Conservation (phyloP, 1,284 basidiomycete genomes). For the Apiotrichum akiyoshidainum region DNA sequence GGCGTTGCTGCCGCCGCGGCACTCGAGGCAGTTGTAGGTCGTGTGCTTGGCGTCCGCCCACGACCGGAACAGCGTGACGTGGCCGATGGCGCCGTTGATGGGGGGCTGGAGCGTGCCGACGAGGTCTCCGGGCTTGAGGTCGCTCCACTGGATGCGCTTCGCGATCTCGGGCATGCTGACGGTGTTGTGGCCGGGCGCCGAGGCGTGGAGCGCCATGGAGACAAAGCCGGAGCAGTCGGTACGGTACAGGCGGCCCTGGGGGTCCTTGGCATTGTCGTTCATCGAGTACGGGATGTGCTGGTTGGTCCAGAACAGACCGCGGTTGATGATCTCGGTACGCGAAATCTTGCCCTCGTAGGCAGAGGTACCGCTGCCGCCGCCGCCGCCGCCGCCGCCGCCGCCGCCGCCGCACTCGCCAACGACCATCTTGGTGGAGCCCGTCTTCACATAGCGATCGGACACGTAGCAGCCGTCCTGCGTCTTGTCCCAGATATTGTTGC, state of each 20-base stretch:
- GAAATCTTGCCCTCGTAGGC: not conserved
- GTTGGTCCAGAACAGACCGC: not conserved
- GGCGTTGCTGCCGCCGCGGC: not conserved
- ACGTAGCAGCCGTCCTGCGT: slow-evolving; percentile 6
- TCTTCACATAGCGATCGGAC: slow-evolving; percentile 1
- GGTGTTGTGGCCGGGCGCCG: not conserved
- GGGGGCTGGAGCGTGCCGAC: not conserved
- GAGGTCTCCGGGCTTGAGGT: not conserved
- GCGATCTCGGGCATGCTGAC: not conserved
- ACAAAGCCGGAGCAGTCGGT: slow-evolving; percentile 1
- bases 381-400: not conserved
- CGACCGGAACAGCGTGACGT: not conserved
- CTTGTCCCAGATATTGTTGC: slow-evolving; percentile 7
- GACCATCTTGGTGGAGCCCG: not conserved
- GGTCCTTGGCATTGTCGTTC: not conserved
- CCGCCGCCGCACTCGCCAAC: not conserved
- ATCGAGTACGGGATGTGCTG: slow-evolving; percentile 1
- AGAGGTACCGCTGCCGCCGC: not conserved
- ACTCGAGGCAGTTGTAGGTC: not conserved
- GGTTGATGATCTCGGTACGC: not conserved
- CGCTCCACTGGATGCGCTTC: not conserved
- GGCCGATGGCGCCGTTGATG: not conserved
- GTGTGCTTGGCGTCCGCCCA: not conserved
- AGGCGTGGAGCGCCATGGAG: not conserved
- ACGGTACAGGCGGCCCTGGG: not conserved